These are phyloP conservation scores for Aureobasidium uvarum DNA, from an alignment of 2,329 filamentous ascomycete species.

Conservation along the genomic window DNA sequence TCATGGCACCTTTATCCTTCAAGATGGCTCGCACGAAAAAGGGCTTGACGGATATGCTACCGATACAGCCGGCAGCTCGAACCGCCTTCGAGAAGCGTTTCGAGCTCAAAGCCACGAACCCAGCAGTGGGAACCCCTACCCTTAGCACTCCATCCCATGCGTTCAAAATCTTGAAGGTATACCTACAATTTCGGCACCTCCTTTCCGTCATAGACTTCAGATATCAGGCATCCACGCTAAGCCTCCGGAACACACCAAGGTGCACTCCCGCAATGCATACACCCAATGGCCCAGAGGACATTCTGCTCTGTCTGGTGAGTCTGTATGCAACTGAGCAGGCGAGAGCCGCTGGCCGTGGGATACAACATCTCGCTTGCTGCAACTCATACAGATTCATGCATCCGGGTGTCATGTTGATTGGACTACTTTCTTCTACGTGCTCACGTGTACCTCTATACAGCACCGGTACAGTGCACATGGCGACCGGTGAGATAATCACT, in stretches of 20 bases:
- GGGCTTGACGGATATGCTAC: constrained; percentile 1
- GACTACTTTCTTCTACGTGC: neutral
- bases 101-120: neutral
- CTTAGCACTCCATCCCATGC: neutral
- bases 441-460: constrained; percentile 12
- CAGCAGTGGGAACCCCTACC: neutral
- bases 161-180: neutral
- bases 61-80: constrained; percentile 3
- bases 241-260: neutral
- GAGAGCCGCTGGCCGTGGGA: neutral
- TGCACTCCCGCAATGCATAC: constrained; percentile 8
- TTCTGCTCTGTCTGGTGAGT: neutral
- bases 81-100: constrained; percentile 1
- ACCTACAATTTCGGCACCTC: neutral
- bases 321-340: neutral
- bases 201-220: neutral
- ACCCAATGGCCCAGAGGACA: neutral
- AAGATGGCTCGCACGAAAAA: neutral
- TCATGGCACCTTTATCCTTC: neutral
- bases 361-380: constrained; percentile 17
- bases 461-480: constrained; percentile 1
- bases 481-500: constrained; percentile 14
- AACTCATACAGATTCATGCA: constrained; percentile 4
- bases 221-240: constrained; percentile 17
- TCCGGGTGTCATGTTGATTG: constrained; percentile 1